phyloP scores from a whole-genome alignment of 2,329 filamentous ascomycete species.

The Phymatotrichopsis omnivora region DNA sequence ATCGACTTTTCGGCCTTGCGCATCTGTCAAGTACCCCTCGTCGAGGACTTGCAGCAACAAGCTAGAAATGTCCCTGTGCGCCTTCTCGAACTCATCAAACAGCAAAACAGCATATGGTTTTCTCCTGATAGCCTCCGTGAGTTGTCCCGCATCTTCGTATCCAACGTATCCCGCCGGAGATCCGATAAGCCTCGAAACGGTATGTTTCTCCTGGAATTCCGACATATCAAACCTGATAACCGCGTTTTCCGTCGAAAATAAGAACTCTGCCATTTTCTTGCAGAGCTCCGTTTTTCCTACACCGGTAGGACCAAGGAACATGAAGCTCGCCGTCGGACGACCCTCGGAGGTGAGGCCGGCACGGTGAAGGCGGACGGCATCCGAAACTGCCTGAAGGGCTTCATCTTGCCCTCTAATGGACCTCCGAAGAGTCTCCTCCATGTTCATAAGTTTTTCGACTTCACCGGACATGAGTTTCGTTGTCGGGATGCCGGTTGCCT shows the following conservation, averaged over 20 bases:
- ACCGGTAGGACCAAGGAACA: conserved; percentile 94
- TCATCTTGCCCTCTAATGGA: conserved; percentile 90
- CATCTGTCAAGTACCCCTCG: conserved; percentile 89
- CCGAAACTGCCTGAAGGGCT: conserved; percentile 77
- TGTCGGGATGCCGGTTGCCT: conserved; percentile 85
- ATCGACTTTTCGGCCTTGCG: conserved; percentile 92
- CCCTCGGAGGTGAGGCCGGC: conserved; percentile 88
- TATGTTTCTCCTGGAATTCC: conserved; percentile 96
- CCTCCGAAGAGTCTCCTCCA: conserved; percentile 80
- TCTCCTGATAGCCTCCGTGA: conserved; percentile 86
- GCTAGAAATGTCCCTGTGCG: conserved; percentile 86
- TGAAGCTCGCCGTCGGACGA: conserved; percentile 83
- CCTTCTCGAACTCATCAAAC: conserved; percentile 97
- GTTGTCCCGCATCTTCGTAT: conserved; percentile 90
- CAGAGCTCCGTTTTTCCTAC: conserved; percentile 96
- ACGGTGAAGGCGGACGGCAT: conserved; percentile 87
- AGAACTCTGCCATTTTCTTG: conserved; percentile 86
- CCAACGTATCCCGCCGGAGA: conserved; percentile 91
- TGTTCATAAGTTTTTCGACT: conserved; percentile 85
- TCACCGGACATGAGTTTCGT: conserved; percentile 87
- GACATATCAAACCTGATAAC: conserved; percentile 96
- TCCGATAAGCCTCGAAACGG: conserved; percentile 83
- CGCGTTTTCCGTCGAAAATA: conserved; percentile 85
- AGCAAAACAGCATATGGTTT: conserved; percentile 93
- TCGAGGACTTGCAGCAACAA: conserved; percentile 89